phyloP scores from a whole-genome alignment of 441 rosid genomes.

The Cnidoscolus chayamansa region DNA sequence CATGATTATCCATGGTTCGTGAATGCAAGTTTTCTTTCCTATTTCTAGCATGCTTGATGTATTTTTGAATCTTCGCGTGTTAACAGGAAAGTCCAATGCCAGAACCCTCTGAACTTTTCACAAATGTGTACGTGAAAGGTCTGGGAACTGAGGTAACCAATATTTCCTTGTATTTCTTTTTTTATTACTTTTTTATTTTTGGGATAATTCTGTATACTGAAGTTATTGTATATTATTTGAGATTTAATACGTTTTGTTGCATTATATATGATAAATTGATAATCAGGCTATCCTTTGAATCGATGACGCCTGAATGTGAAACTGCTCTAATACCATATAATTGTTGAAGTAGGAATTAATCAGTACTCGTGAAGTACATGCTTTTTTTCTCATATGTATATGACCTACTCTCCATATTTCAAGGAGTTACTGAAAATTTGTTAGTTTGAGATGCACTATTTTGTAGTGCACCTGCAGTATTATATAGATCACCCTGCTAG shows the following conservation, averaged over 20 bases:
- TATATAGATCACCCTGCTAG: too few species aligned
- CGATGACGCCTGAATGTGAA: not conserved
- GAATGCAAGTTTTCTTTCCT: not conserved
- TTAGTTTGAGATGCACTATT: too few species aligned
- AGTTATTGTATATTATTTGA: not conserved
- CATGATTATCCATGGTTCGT: slow-evolving; percentile 1
- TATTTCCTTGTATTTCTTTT: not conserved
- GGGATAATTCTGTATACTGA: not conserved
- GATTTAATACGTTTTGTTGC: not conserved
- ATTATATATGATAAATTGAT: not conserved
- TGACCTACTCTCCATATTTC: too few species aligned
- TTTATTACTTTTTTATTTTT: slow-evolving; percentile 8
- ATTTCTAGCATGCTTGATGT: too few species aligned
- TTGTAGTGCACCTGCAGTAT: too few species aligned
- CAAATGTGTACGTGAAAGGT: slow-evolving; percentile 75
- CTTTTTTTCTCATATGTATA: too few species aligned
- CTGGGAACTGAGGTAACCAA: slow-evolving; percentile 65
- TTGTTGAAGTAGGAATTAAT: not conserved
- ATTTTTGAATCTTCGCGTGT: slow-evolving; percentile 13
- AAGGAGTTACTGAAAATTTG: too few species aligned
- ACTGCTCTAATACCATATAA: not conserved
- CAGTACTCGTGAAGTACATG: too few species aligned
- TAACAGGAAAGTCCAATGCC: slow-evolving; percentile 94
- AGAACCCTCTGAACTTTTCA: slow-evolving; percentile 72
- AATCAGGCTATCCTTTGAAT: not conserved